These are phyloP conservation scores for Quercus lobata DNA, from an alignment of 331 rosid genomes.

Conservation along the genomic window DNA sequence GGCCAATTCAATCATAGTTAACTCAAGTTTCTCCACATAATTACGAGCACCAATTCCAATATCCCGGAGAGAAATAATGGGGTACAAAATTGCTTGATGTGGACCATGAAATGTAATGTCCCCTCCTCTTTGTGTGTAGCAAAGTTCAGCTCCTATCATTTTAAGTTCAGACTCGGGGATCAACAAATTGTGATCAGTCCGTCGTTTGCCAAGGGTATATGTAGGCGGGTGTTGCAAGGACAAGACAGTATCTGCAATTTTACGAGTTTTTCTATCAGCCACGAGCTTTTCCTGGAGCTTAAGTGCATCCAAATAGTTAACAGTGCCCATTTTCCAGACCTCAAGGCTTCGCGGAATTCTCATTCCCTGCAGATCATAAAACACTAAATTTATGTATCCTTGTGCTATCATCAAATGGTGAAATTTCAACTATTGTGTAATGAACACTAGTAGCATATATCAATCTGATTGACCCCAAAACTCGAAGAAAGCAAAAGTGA, in stretches of 20 bases:
- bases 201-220: slow-evolving; percentile 70
- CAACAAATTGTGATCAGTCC: slow-evolving; percentile 66
- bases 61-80: slow-evolving; percentile 63
- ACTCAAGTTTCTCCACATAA: slow-evolving; percentile 74
- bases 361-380: slow-evolving; percentile 41
- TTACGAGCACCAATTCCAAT: slow-evolving; percentile 64
- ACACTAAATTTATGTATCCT: slow-evolving; percentile 4
- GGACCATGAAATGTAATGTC: slow-evolving; percentile 90
- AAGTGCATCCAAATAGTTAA: slow-evolving; percentile 53
- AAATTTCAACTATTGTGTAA: neutral
- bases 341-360: slow-evolving; percentile 48
- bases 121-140: slow-evolving; percentile 72
- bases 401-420: neutral
- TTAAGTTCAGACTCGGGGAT: slow-evolving; percentile 53
- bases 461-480: neutral
- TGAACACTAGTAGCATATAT: neutral
- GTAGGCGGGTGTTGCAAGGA: slow-evolving; percentile 75
- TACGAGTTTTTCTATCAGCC: slow-evolving; percentile 47
- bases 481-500: neutral
- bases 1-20: slow-evolving; percentile 69
- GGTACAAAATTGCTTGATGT: slow-evolving; percentile 68
- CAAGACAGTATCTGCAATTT: slow-evolving; percentile 52
- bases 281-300: slow-evolving; percentile 63
- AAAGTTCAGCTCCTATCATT: slow-evolving; percentile 68
- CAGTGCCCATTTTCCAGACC: slow-evolving; percentile 74